Evolutionary conservation across 2,329 filamentous ascomycete genomes (phyloP).

Genomic region (Aspergillus sp.): DNA sequence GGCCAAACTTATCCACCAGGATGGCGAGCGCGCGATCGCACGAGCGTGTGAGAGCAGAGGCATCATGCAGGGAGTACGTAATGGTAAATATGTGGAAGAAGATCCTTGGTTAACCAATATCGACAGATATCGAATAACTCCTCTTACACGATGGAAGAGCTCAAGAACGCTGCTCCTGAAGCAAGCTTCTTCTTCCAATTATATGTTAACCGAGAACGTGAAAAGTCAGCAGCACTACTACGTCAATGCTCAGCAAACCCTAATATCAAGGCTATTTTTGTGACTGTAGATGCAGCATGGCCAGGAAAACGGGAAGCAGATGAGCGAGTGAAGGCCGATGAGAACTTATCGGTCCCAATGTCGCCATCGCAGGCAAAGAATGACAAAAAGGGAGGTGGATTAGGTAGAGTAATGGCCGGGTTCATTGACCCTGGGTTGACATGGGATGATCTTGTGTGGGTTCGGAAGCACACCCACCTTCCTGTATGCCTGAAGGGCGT

Average conservation of each 20-base stretch:
- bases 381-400: constrained; percentile 55
- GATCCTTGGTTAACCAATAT: background rate
- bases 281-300: constrained; percentile 59
- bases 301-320: constrained; percentile 58
- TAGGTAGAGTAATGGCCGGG: constrained; percentile 54
- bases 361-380: constrained; percentile 48
- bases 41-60: constrained; percentile 52
- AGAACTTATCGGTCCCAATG: constrained; percentile 44
- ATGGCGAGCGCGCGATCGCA: constrained; percentile 62
- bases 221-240: constrained; percentile 51
- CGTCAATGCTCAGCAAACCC: constrained; percentile 42
- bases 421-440: constrained; percentile 54
- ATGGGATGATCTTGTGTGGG: constrained; percentile 58
- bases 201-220: constrained; percentile 54
- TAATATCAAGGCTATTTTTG: constrained; percentile 48
- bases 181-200: constrained; percentile 56
- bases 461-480: constrained; percentile 48
- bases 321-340: constrained; percentile 53
- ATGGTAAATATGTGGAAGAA: too few species aligned
- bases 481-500: constrained; percentile 59
- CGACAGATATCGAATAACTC: constrained; percentile 59
- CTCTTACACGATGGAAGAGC: constrained; percentile 58
- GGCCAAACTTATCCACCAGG: constrained; percentile 62
- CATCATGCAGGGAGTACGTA: constrained; percentile 55
- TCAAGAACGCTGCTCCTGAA: constrained; percentile 45